Conservation (phyloP, 2,329 filamentous ascomycete species). For the Penicillium polonicum region DNA sequence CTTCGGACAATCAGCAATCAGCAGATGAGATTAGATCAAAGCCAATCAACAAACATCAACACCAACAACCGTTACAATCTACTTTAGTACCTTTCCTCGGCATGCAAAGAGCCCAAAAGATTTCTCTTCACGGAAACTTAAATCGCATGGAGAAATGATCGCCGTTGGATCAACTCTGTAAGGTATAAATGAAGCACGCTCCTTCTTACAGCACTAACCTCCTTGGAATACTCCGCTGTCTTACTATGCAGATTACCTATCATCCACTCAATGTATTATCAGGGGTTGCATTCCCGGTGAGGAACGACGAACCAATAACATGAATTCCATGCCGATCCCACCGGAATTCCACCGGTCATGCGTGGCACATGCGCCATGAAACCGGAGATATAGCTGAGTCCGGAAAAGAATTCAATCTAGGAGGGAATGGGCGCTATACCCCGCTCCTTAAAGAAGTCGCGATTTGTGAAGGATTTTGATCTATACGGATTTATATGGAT, state of each 20-base stretch:
- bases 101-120: not conserved
- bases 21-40: not conserved
- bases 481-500: not conserved
- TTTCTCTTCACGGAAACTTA: not conserved
- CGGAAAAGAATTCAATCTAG: not conserved
- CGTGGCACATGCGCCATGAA: not conserved
- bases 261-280: not conserved
- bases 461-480: not conserved
- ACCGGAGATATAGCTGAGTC: constrained; percentile 6
- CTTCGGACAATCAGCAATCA: not conserved
- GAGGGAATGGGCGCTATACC: not conserved
- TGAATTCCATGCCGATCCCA: constrained; percentile 17
- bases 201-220: not conserved
- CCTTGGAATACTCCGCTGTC: not conserved
- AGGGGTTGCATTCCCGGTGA: not conserved
- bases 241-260: not conserved
- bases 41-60: not conserved
- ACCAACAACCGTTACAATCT: no score
- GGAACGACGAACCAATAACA: not conserved
- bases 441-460: not conserved
- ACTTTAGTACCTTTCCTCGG: not conserved
- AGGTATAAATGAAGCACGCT: not conserved
- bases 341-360: constrained; percentile 18
- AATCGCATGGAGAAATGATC: not conserved
- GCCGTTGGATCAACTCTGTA: not conserved